Percentiles rank a stretch among this genome's conserved stretches.
These are phyloP conservation scores for Zopfochytrium polystomum DNA, from an alignment of 371 early-diverging fungal species.

Conservation along the genomic window DNA sequence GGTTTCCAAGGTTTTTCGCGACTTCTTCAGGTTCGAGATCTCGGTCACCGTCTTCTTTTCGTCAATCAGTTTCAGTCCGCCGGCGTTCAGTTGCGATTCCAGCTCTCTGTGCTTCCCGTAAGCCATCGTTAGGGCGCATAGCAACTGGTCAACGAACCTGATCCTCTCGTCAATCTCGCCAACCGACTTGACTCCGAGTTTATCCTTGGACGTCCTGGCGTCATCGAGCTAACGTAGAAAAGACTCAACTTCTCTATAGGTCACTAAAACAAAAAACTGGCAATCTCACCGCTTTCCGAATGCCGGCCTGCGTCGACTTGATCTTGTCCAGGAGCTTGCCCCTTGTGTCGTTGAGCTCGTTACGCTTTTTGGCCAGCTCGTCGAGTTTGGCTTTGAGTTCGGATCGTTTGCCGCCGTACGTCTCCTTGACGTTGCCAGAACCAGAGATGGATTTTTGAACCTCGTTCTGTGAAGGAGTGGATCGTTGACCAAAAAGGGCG, in stretches of 20 bases:
- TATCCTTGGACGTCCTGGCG: conserved; percentile 67
- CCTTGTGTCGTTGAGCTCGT: conserved; percentile 46
- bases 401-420: conserved; percentile 25
- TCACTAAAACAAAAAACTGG: too few species aligned
- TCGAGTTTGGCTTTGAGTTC: conserved; percentile 57
- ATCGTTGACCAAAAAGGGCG: background rate
- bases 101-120: conserved; percentile 50
- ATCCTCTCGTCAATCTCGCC: too few species aligned
- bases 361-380: conserved; percentile 58
- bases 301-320: conserved; percentile 60
- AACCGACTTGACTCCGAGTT: conserved; percentile 69
- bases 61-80: conserved; percentile 74
- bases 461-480: conserved; percentile 23
- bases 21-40: conserved; percentile 74
- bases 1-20: conserved; percentile 70
- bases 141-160: too few species aligned
- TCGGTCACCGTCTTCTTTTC: conserved; percentile 83
- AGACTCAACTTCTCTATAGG: too few species aligned
- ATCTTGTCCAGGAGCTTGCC: conserved; percentile 57
- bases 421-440: conserved; percentile 57
- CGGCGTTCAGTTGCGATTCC: conserved; percentile 75
- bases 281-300: conserved; percentile 70
- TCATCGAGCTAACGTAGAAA: conserved; percentile 70
- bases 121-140: too few species aligned
- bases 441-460: conserved; percentile 46